Base-by-base conservation (phyloP, 1,284 basidiomycete species). In the Pulchroboletus neoregius region DNA sequence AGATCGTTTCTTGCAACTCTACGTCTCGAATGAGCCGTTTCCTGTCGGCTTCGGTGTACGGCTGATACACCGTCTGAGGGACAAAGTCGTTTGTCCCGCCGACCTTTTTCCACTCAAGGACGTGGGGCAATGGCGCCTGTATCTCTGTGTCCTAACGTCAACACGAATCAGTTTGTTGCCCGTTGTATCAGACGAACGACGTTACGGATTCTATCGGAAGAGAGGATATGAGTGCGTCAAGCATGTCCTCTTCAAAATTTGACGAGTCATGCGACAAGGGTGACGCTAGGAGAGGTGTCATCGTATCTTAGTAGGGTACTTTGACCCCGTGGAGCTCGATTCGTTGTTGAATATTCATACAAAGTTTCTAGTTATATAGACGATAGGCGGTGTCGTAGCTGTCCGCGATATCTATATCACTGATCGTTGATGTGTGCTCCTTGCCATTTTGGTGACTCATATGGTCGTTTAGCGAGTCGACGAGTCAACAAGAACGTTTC, bases 11-110 rank as follows among this genome's bases (percentile, higher is more conserved):
- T 56, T 82, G 78, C 27, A 88, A 69, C 1, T 71, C 57, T 27
- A 82, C 78, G 39, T 86, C 81, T 44, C 80, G 80, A 30, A 88
- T 83, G 53, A 88, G 88, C 27, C 84, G 79, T 31, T 79, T 76
- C 28, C 77, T 74, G 60, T 88, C 86, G 49, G 81, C 84, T 44
- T 79, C 79, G 6, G 86, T 88, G 55, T 84, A 80, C 1, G 85
- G 86, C 50, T 76, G 76, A 59, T 88, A 88, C 62, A 82, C 77
- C 33, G 56, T 66, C 62, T 88, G 85, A 5, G 81, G 84, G 10
- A 88, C 63, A 53, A 79, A 77, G 6, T 73, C 72, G 2, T 71
- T 70, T 20, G 65, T 63, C 40, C 56, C 51, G 22, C 39, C 62
- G 51, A 60, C 46, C 20, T 34, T 43, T n/a, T 63, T 67, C 62